These are phyloP conservation scores for Asclepias syriaca DNA, from an alignment of 257 asterid species.

Conservation along the genomic window DNA sequence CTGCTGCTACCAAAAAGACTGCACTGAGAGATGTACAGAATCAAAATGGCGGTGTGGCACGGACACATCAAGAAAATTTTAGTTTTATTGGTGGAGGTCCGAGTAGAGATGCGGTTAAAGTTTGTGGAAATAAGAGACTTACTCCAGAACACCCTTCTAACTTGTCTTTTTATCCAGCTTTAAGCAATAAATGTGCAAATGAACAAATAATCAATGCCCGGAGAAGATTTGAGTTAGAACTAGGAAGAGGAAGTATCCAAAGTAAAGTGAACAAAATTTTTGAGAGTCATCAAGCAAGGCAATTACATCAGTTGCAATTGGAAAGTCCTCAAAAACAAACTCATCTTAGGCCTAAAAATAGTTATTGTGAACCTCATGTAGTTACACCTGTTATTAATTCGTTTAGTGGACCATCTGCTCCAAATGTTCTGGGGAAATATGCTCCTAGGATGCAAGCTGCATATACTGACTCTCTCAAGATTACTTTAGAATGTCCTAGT, in stretches of 20 bases:
- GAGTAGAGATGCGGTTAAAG: slow-evolving; percentile 51
- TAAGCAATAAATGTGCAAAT: slow-evolving; percentile 45
- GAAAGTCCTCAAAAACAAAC: slow-evolving; percentile 38
- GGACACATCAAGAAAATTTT: slow-evolving; percentile 43
- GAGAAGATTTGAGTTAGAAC: slow-evolving; percentile 83
- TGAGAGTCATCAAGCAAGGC: slow-evolving; percentile 41
- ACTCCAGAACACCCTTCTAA: slow-evolving; percentile 73
- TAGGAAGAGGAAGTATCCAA: slow-evolving; percentile 68
- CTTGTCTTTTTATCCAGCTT: slow-evolving; percentile 42
- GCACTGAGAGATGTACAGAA: slow-evolving; percentile 91
- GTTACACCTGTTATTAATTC: slow-evolving; percentile 36
- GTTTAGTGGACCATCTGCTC: slow-evolving; percentile 39
- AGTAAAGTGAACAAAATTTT: slow-evolving; percentile 43
- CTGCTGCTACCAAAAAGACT: slow-evolving; percentile 46
- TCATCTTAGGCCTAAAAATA: slow-evolving; percentile 35
- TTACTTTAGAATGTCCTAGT: slow-evolving; percentile 39
- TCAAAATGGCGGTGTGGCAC: slow-evolving; percentile 40
- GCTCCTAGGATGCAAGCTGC: slow-evolving; percentile 33
- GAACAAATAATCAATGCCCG: slow-evolving; percentile 82
- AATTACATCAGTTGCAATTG: slow-evolving; percentile 29
- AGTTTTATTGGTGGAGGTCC: slow-evolving; percentile 41
- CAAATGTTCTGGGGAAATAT: slow-evolving; percentile 45
- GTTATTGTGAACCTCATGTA: slow-evolving; percentile 30
- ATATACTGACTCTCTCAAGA: slow-evolving; percentile 32
- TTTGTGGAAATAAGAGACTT: slow-evolving; percentile 67